phyloP scores from a whole-genome alignment of 73 alveolate genomes.

The Stentor roeselii region DNA sequence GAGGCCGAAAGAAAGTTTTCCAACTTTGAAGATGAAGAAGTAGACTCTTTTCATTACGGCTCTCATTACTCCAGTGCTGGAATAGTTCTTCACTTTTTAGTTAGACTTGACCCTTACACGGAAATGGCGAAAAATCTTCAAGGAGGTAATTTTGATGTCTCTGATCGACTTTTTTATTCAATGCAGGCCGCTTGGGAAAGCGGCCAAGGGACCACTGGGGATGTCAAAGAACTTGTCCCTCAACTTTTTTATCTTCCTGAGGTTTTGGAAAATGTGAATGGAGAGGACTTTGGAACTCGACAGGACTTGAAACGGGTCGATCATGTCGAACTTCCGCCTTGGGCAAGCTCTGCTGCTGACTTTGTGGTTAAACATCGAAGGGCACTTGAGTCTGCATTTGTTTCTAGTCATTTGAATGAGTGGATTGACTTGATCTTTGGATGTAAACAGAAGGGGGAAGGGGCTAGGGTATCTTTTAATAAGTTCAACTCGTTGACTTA shows the following conservation, averaged over 20 bases:
- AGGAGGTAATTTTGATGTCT: conserved; percentile 83
- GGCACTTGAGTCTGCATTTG: conserved; percentile 78
- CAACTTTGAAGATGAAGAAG: conserved; percentile 30
- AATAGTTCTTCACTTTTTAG: conserved; percentile 82
- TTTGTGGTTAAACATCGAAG: conserved; percentile 60
- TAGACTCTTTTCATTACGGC: conserved; percentile 82
- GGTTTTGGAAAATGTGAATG: conserved; percentile 54
- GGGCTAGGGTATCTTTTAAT: conserved; percentile 77
- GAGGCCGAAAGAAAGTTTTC: conserved; percentile 68
- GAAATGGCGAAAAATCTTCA: conserved; percentile 85
- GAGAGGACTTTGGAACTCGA: conserved; percentile 73
- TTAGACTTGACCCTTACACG: conserved; percentile 89
- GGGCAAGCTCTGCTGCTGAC: conserved; percentile 73
- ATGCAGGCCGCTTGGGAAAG: conserved; percentile 76
- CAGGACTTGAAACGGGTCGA: conserved; percentile 75
- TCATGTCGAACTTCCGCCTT: conserved; percentile 77
- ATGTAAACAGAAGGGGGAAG: conserved; percentile 83
- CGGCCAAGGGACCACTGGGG: conserved; percentile 81
- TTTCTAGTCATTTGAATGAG: conserved; percentile 45
- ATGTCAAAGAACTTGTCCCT: conserved; percentile 95
- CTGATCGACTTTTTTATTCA: conserved; percentile 89
- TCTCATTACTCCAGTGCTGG: conserved; percentile 96
- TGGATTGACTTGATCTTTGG: conserved; percentile 93
- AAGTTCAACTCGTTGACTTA: conserved; percentile 70
- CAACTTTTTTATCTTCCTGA: conserved; percentile 95